A percentile compares a stretch with the other conserved stretches of the same genome.
These are phyloP conservation scores for Serpula lacrymans DNA, from an alignment of 768 basidiomycete genomes.

Conservation along the genomic window DNA sequence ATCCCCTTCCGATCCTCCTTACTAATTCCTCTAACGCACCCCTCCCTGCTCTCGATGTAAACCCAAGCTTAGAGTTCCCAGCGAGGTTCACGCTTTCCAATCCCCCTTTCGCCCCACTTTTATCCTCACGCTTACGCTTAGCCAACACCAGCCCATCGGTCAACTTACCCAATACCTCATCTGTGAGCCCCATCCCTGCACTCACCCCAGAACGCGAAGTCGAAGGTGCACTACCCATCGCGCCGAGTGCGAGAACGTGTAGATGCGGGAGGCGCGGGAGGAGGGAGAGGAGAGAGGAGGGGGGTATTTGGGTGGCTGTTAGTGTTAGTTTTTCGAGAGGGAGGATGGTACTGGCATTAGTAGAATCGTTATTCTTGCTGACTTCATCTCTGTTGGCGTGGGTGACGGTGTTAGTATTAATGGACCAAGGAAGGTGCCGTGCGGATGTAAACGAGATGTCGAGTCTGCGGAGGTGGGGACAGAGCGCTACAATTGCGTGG, in stretches of 20 bases:
- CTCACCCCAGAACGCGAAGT: slow-evolving; percentile 41
- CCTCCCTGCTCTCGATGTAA: slow-evolving; percentile 27
- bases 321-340: slow-evolving; percentile 60
- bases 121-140: no score
- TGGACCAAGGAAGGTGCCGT: slow-evolving; percentile 31
- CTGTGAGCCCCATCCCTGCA: slow-evolving; percentile 54
- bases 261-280: slow-evolving; percentile 39
- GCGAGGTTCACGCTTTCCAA: slow-evolving; percentile 59
- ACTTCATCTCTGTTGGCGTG: no score
- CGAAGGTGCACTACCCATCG: slow-evolving; percentile 48
- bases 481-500: slow-evolving; percentile 37
- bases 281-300: slow-evolving; percentile 37
- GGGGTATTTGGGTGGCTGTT: slow-evolving; percentile 49
- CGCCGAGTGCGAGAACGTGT: slow-evolving; percentile 52
- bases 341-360: slow-evolving; percentile 3
- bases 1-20: slow-evolving; percentile 50
- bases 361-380: no score
- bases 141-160: slow-evolving; percentile 37
- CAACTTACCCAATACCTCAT: slow-evolving; percentile 42
- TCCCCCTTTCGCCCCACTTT: no score
- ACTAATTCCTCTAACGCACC: slow-evolving; percentile 46
- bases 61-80: slow-evolving; percentile 58
- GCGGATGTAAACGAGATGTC: slow-evolving; percentile 65
- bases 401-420: slow-evolving; percentile 1
- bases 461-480: slow-evolving; percentile 50